Base-by-base conservation (phyloP, 306 rosid species). In the Fagus crenata region DNA sequence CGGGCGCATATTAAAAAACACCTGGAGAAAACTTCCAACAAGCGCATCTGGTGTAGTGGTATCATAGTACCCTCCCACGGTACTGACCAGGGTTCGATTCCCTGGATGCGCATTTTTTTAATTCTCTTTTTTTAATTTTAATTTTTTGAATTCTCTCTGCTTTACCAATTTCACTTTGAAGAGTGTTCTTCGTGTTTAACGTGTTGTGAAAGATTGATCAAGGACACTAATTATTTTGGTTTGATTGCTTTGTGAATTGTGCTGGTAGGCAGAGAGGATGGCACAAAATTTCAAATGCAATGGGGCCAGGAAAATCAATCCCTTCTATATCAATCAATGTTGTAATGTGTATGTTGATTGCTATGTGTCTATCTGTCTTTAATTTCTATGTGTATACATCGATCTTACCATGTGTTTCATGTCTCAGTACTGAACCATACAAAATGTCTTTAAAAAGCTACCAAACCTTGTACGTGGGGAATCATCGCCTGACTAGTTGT, bases 41-140 rank as follows among this genome's bases (percentile, higher is more conserved):
- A 12, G 97, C 90, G 90, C 97, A 95, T 87, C 96, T 92, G 79
- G 98, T 95, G 97, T 90, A 90, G 98, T 89, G 97, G 96, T 92
- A 89, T 95, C 98, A 94, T 92, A 92, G 96, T 90, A 92, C 97
- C 97, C 99, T 95, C 97, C 97, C 96, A 95, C 96, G 96, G 92
- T 92, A 90, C 91, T 90, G 97, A 92, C 98, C 93, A 78, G 93
- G 93, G 96, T 92, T 88, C 89, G 96, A 92, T 92, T 95, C 92
- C 97, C 97, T 78, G 90, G 97, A 90, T 90, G 92, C 96, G 97
- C 96, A 92, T 15, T 0, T 2, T 0, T 0, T 4, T 7, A 12
- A 11, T 2, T 61, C 33, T 0, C 12, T 33, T 35, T 15, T 12
- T 11, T 61, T 33, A 4, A 11, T 46, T 46, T 46, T 46, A 7